Evolutionary conservation across 2,329 filamentous ascomycete species (phyloP), one percentile per base, ranked within the genome.

Genomic region (Cladophialophora exuberans): DNA sequence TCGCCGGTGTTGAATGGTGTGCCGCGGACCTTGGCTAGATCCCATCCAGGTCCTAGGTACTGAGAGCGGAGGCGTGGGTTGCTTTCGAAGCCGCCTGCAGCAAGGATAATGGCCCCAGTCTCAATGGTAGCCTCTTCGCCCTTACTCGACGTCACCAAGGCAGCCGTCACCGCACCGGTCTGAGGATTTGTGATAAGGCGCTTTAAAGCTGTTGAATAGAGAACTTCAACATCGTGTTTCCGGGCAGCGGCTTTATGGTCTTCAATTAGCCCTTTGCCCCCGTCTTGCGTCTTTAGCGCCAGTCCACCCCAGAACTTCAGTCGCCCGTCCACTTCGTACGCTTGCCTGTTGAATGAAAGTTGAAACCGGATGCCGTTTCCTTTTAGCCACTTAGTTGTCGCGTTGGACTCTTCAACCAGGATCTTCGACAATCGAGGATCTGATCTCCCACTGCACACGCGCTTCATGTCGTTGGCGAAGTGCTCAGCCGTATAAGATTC

Each of bases 301-400:
- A 88, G 69, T 0, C 85, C 85, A 9, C 85, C 85, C 84, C 84
- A 88, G 66, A 88, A 88, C 63, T 83, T 84, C 64, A 78, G 77
- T 25, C 79, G 72, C 1, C 81, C 83, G 46, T 82, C 73, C n/a
- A 86, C 77, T 53, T 83, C 73, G 65, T 85, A 88, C 0, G 85
- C 82, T 64, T 89, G 85, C 2, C 85, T 74, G 55, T 86, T 83
- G 67, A 87, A 87, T 1, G 78, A 81, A 2, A 88, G 70, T 63
- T 83, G 77, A 62, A 84, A 86, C 1, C 76, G 72, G 2, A 85
- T 70, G 0, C 83, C 83, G 35, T 82, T 75, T 42, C 66, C 59
- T 1, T 74, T 74, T 2, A 86, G 71, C 83, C 83, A 86, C 62
- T 79, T 77, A 6, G 84, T 68, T 0, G 80, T 69, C 0, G 66